Evolutionary conservation across 2,329 filamentous ascomycete species (phyloP), one percentile per base, ranked within the genome.

Genomic region (Paecilomyces variotii): DNA sequence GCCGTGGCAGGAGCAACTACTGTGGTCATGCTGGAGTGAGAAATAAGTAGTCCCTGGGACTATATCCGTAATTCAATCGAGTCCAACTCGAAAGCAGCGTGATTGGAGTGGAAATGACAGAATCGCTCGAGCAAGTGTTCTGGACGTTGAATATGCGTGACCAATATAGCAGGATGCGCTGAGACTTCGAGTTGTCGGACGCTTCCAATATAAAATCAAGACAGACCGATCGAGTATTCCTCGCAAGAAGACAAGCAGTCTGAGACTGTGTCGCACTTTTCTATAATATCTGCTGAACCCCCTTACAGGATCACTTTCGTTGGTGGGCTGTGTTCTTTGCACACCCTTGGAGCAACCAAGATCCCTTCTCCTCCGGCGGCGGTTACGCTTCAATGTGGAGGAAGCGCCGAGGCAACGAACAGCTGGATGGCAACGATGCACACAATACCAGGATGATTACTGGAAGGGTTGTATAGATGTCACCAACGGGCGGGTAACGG

Each of bases 1-100:
- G 73, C 70, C 56, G 75, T 68, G 55, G 75, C 73, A 65, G 77
- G 71, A 60, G 77, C 78, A 65, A 80, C 78, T 55, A 74, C 78
- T 58, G 78, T 80, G 60, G 78, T 79, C 78, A 80, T 80, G 62
- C 60, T 69, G 60, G 57, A 57, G 57, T 45, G n/a, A 25, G 32
- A 54, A 54, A 53, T 52, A n/a, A 24, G 19, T 28, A 52, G 50
- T 32, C 30, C 11, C 30, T 32, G 30, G 5, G 30, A 32, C 30
- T 7, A 32, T 32, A 32, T 2, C 11, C 30, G 30, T 32, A 32
- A 32, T 45, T 45, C 39, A 45, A 45, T 45, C 39, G 39, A 45
- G 39, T 19, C 19, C 14, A 19, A 45, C n/a, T 45, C 39, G 19
- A 45, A 45, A 45, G 39, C 39, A n/a, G 14, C 19, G 39, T 19